Evolutionary conservation across 306 rosid species (phyloP), one percentile per base, ranked within the genome.

Genomic region (Cucurbita pepo): DNA sequence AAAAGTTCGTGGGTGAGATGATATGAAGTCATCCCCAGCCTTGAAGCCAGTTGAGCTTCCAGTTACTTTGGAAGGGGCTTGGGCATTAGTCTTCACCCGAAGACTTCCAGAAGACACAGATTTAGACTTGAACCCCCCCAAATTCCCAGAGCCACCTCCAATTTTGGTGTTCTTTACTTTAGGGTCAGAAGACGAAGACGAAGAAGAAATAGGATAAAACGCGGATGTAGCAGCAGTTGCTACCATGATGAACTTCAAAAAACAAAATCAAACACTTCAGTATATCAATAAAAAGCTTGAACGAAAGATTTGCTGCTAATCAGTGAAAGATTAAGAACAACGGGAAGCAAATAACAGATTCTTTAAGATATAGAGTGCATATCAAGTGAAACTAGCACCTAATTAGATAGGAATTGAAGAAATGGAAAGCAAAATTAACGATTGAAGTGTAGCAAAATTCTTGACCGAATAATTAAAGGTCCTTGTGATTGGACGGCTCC

Each of bases 61-160:
- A 82, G 89, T 95, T 64, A 95, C 83, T 77, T 91, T 91, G 7
- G 92, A 75, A 70, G 97, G 89, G 69, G 97, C 92, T 84, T 91
- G 99, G 72, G 97, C 95, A 80, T 86, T 87, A 65, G 91, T 84
- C 91, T 86, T 95, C 75, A 88, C 97, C 82, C 82, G 83, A 88
- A 94, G 79, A 81, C 88, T 78, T 65, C 89, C 78, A 21, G 91
- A 74, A 38, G 78, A 51, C 1, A 77, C 75, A 40, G 84, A 79
- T 79, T 89, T 95, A 7, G 85, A 88, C 59, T 84, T 94, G 71
- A 77, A 66, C 60, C 86, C 88, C 37, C 79, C 86, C 50, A 94
- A 80, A 80, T 75, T 85, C 22, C 65, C 74, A 59, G 76, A 73
- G 45, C 89, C 85, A 65, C 82, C 75, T 69, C 87, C 91, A 71